phyloP scores from a whole-genome alignment of 331 rosid genomes.

The Erythrophleum ivorense region DNA sequence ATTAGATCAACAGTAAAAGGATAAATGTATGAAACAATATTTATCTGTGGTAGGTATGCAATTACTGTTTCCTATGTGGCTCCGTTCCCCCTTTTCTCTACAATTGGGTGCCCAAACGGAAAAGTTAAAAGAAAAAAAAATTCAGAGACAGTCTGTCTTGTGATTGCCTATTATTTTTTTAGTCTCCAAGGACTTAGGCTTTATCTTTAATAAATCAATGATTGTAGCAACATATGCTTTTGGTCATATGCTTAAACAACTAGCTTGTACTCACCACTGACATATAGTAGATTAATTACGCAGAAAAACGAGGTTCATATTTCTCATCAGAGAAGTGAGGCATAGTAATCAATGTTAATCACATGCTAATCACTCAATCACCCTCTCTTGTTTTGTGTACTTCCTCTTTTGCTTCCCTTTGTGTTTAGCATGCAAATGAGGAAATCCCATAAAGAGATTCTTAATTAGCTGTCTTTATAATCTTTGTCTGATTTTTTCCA shows the following conservation, averaged over 20 bases:
- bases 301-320: constrained; percentile 45
- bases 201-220: constrained; percentile 48
- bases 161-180: constrained; percentile 16
- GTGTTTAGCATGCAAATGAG: constrained; percentile 35
- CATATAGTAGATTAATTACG: constrained; percentile 25
- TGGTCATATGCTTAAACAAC: constrained; percentile 39
- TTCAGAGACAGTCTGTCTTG: constrained; percentile 33
- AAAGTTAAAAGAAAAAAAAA: constrained; percentile 27
- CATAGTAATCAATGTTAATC: constrained; percentile 49
- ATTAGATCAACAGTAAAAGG: not conserved
- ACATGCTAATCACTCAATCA: constrained; percentile 63
- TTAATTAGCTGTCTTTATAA: constrained; percentile 55
- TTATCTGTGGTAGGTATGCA: not conserved
- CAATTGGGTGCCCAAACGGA: not conserved
- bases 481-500: constrained; percentile 50
- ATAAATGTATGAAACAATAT: too few species aligned
- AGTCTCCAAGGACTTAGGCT: constrained; percentile 13
- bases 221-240: constrained; percentile 56
- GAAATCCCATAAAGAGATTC: constrained; percentile 60
- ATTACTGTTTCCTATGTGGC: not conserved
- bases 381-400: constrained; percentile 38
- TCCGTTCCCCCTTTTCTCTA: too few species aligned
- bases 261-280: constrained; percentile 23
- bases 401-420: constrained; percentile 40
- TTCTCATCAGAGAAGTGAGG: constrained; percentile 27